These are phyloP conservation scores for Candida anglica DNA, from an alignment of 805 yeast species.

Conservation along the genomic window DNA sequence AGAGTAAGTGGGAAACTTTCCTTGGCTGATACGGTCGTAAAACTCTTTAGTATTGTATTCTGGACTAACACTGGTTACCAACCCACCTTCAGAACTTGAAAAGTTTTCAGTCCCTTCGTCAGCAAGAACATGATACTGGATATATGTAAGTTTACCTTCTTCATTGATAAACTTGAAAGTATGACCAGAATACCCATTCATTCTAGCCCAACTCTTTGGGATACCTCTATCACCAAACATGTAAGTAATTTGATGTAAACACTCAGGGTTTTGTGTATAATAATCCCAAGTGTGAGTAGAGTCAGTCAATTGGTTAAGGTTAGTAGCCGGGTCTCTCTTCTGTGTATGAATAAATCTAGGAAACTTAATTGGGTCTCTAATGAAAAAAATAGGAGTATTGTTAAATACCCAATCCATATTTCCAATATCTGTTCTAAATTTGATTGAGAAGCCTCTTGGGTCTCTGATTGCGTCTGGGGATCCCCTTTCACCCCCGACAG, in stretches of 20 bases:
- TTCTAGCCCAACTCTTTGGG: conserved; percentile 49
- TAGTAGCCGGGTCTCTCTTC: conserved; percentile 63
- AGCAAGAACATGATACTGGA: conserved; percentile 50
- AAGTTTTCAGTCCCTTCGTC: conserved; percentile 49
- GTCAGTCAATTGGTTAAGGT: conserved; percentile 42
- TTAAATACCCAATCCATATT: conserved; percentile 70
- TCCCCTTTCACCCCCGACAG: conserved; percentile 69
- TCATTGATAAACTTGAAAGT: conserved; percentile 54
- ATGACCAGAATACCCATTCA: conserved; percentile 66
- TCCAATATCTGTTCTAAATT: conserved; percentile 66
- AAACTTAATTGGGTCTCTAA: conserved; percentile 62
- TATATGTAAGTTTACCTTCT: conserved; percentile 49
- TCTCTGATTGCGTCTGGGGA: conserved; percentile 65
- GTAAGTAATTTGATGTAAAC: conserved; percentile 53
- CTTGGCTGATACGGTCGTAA: conserved; percentile 43
- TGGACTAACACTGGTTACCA: conserved; percentile 45
- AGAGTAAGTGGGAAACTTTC: conserved; percentile 49
- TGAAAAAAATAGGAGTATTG: conserved; percentile 66
- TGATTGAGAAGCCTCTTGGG: conserved; percentile 66
- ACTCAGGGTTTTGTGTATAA: conserved; percentile 50
- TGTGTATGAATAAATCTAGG: conserved; percentile 66
- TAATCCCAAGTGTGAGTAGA: conserved; percentile 58
- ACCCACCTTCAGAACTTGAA: conserved; percentile 42
- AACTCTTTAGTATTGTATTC: conserved; percentile 40
- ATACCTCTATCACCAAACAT: conserved; percentile 61